These are phyloP conservation scores for Aspergillus bridgeri DNA, from an alignment of 495 filamentous ascomycete species.

Conservation along the genomic window DNA sequence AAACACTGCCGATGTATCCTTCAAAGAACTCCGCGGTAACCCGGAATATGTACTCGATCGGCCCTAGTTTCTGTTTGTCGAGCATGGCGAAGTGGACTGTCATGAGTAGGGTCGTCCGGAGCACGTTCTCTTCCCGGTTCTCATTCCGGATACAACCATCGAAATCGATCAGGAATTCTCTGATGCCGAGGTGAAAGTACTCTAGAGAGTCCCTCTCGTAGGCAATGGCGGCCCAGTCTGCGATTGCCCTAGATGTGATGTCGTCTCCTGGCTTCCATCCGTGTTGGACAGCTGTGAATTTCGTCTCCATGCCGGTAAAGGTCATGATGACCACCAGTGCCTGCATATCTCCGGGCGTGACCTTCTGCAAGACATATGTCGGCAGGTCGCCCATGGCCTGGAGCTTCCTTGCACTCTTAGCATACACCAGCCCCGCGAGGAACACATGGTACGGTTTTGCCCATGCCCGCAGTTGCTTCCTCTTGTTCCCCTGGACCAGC, in stretches of 20 bases:
- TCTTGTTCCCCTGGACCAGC: conserved; percentile 27
- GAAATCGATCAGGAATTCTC: conserved; percentile 28
- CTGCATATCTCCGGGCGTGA: conserved; percentile 21
- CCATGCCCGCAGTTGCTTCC: conserved; percentile 25
- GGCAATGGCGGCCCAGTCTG: conserved; percentile 22
- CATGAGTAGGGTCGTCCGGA: conserved; percentile 21
- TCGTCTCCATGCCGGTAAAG: conserved; percentile 20
- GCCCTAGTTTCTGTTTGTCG: conserved; percentile 23
- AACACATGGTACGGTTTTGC: conserved; percentile 21
- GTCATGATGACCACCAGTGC: conserved; percentile 23
- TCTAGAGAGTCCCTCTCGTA: conserved; percentile 24
- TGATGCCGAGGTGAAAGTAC: conserved; percentile 24
- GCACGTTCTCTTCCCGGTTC: conserved; percentile 25
- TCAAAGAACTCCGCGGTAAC: conserved; percentile 29
- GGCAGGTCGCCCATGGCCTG: conserved; percentile 22
- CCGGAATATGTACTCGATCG: conserved; percentile 27
- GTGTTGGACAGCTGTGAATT: conserved; percentile 22
- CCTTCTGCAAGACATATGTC: conserved; percentile 22
- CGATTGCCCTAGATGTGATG: conserved; percentile 22
- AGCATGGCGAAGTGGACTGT: conserved; percentile 30
- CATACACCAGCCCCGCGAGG: conserved; percentile 17
- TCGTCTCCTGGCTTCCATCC: conserved; percentile 28
- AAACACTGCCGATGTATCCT: conserved; percentile 29
- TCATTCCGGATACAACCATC: conserved; percentile 24
- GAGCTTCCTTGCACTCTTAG: conserved; percentile 19